Evolutionary conservation across 1,284 basidiomycete species (phyloP), one percentile per base, ranked within the genome.

Genomic region (Ustilago bromivora): DNA sequence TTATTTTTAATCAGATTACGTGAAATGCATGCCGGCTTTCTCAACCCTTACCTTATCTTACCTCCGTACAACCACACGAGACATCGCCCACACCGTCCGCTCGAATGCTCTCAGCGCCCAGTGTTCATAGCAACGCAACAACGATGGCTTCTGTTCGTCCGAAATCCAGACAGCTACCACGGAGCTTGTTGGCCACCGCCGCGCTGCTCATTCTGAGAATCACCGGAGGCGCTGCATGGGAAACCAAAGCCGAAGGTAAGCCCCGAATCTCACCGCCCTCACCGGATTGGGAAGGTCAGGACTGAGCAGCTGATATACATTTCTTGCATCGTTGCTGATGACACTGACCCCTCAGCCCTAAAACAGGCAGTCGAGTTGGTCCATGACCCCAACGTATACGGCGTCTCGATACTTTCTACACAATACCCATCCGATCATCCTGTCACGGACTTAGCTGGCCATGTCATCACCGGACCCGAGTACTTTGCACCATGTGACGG

Each of bases 401-500:
- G 80, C 19, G 80, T 83, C n/a, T 78, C 71, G 9, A 79, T 68
- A 2, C 49, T 83, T 6, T 78, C 78, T 15, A 82, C 78, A n/a
- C 49, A 23, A 11, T 83, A 80, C 46, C 73, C 80, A 2, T 35
- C 61, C 5, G 60, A 75, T 19, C 73, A 76, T 58, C 49, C 56
- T 13, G 54, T 69, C 36, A 34, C 64, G 12, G 62, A 71, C 11
- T 60, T 83, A 32, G 61, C 78, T 1, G 81, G 78, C 10, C 56
- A 47, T 36, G 36, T 71, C 52, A 74, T 68, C 15, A 59, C 71
- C 32, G 80, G 82, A 6, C 75, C 82, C 1, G 84, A 86, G 40
- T 86, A 86, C 73, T 86, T 77, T 65, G 80, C 82, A 2, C 81
- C 84, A 0, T 85, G 84, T 65, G 78, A 75, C 47, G n/a, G 61